Evolutionary conservation across 2,329 filamentous ascomycete genomes (phyloP).

Genomic region (Phaeophleospora eucalypticola): DNA sequence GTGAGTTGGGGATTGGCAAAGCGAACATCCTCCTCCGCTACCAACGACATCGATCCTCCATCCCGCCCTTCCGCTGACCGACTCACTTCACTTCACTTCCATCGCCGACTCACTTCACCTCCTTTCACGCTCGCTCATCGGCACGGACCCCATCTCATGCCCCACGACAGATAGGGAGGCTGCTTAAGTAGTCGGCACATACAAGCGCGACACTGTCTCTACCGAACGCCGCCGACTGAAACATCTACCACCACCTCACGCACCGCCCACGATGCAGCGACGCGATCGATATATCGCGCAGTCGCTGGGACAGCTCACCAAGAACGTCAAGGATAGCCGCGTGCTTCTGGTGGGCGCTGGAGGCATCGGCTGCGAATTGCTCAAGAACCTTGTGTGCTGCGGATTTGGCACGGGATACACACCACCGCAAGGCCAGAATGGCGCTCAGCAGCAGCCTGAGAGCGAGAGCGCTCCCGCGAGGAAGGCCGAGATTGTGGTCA

Average conservation of each 20-base stretch:
- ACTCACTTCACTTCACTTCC: neutral
- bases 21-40: neutral
- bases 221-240: neutral
- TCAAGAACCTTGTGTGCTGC: slow-evolving; percentile 90
- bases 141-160: too few relatives aligned
- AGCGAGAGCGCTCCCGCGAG: slow-evolving; percentile 2
- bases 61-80: too few relatives aligned
- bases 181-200: neutral
- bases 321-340: slow-evolving; percentile 31
- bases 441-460: slow-evolving; percentile 4
- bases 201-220: slow-evolving; percentile 2
- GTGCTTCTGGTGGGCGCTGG: slow-evolving; percentile 92
- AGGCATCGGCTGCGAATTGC: slow-evolving; percentile 93
- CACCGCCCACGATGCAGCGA: slow-evolving; percentile 33
- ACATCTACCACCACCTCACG: neutral
- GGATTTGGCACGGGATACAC: slow-evolving; percentile 62
- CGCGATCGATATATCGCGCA: slow-evolving; percentile 52
- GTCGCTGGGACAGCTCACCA: slow-evolving; percentile 64
- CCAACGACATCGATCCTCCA: neutral
- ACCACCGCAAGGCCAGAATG: slow-evolving; percentile 4
- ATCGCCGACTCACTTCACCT: too few relatives aligned
- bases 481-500: slow-evolving; percentile 71
- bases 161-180: neutral
- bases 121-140: too few relatives aligned
- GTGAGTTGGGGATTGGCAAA: neutral